These are phyloP conservation scores for Apiospora arundinis DNA, from an alignment of 2,329 filamentous ascomycete species.

Conservation along the genomic window DNA sequence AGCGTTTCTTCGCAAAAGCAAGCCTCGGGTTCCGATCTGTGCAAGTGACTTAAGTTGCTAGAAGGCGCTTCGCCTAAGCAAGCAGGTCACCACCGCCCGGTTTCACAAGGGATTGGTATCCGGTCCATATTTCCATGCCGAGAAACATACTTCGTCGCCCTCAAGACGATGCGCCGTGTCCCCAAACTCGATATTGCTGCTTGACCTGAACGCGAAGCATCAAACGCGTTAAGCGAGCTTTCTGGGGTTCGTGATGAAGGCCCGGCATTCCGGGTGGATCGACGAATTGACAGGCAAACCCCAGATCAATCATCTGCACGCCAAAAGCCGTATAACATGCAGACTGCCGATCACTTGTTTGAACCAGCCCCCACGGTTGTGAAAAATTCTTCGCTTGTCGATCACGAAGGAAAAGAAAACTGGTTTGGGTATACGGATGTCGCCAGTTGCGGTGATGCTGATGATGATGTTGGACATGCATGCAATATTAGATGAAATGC, in stretches of 20 bases:
- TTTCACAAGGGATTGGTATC: no score
- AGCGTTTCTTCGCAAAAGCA: fast-evolving
- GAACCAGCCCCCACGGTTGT: neutral
- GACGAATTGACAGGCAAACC: neutral
- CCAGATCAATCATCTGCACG: constrained; percentile 1
- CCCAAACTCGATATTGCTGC: neutral
- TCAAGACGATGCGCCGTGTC: no score
- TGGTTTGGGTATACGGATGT: neutral
- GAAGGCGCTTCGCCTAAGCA: neutral
- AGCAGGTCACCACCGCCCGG: neutral
- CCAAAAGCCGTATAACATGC: neutral
- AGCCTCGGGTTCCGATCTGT: no score
- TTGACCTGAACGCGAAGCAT: neutral
- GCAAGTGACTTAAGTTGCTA: neutral
- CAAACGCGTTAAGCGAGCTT: neutral
- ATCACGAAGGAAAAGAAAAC: neutral
- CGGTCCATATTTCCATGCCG: neutral
- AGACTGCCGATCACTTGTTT: neutral
- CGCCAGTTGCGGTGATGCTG: neutral
- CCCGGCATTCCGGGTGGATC: neutral
- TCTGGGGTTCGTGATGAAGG: neutral
- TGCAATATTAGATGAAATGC: neutral
- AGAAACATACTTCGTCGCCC: no score
- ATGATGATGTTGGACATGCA: neutral
- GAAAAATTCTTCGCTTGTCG: neutral